Percentiles rank a stretch among this genome's conserved stretches.
phyloP scores from a whole-genome alignment of 805 yeast genomes.

The Nematodospora valgi region DNA sequence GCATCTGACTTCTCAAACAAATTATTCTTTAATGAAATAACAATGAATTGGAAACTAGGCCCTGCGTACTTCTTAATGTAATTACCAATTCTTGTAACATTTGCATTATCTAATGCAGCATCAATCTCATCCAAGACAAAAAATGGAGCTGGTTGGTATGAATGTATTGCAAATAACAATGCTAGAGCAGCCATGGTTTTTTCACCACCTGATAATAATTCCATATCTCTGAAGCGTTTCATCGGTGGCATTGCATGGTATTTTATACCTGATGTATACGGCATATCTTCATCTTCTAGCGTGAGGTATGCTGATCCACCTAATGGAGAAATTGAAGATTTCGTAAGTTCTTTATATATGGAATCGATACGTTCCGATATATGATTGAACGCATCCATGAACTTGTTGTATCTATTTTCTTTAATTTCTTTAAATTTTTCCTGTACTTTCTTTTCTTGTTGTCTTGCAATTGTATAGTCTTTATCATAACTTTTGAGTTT shows the following conservation, averaged over 20 bases:
- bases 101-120: slow-evolving; percentile 91
- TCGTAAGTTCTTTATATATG: slow-evolving; percentile 84
- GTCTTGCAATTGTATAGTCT: slow-evolving; percentile 62
- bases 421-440: slow-evolving; percentile 59
- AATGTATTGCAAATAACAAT: slow-evolving; percentile 83
- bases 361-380: slow-evolving; percentile 68
- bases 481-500: slow-evolving; percentile 58
- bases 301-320: slow-evolving; percentile 95
- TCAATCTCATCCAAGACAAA: slow-evolving; percentile 97
- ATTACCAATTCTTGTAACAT: slow-evolving; percentile 82
- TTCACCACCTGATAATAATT: slow-evolving; percentile 92
- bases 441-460: slow-evolving; percentile 51
- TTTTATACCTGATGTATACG: slow-evolving; percentile 76
- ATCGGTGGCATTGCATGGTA: slow-evolving; percentile 96
- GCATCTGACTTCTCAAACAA: slow-evolving; percentile 87
- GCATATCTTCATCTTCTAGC: slow-evolving; percentile 85
- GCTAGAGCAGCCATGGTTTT: slow-evolving; percentile 96
- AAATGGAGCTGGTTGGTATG: slow-evolving; percentile 90
- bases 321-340: slow-evolving; percentile 61
- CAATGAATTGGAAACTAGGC: slow-evolving; percentile 83
- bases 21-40: slow-evolving; percentile 83
- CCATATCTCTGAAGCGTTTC: slow-evolving; percentile 91
- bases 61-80: slow-evolving; percentile 76
- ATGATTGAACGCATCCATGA: slow-evolving; percentile 73
- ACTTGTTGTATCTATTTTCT: slow-evolving; percentile 54